Conservation (phyloP, 257 asterid species). For the Solanum pennellii region DNA sequence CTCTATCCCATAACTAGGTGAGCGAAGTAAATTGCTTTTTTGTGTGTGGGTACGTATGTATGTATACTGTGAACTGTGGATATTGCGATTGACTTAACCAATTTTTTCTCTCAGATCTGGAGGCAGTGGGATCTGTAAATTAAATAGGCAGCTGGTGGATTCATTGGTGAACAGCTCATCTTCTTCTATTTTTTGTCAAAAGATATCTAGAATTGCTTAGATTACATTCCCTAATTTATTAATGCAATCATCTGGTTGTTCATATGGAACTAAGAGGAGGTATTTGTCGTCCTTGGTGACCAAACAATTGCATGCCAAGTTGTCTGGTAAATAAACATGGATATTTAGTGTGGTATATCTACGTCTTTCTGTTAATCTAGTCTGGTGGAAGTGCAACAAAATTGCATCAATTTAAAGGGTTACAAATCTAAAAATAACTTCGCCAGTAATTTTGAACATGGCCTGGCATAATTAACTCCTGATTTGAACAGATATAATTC, state of each 20-base stretch:
- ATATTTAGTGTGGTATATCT: background rate
- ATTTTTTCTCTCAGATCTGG: background rate
- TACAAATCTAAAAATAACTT: background rate
- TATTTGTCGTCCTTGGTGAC: background rate
- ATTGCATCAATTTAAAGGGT: background rate
- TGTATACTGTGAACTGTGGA: background rate
- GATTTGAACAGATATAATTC: too few relatives aligned
- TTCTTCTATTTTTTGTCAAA: too few relatives aligned
- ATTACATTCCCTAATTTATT: background rate
- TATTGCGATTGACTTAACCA: background rate
- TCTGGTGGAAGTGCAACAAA: background rate
- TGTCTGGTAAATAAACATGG: background rate
- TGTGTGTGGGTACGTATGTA: background rate
- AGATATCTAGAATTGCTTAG: background rate
- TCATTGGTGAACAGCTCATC: background rate
- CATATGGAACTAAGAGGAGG: background rate
- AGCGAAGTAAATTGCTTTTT: background rate
- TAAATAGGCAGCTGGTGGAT: background rate
- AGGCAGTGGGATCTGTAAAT: background rate
- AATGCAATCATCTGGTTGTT: background rate
- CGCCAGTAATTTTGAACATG: background rate
- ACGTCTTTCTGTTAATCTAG: too few relatives aligned
- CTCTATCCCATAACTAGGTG: background rate
- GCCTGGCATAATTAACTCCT: background rate
- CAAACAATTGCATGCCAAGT: background rate